Base-by-base conservation (phyloP, 371 early-diverging fungal species). In the Mortierella sp. region DNA sequence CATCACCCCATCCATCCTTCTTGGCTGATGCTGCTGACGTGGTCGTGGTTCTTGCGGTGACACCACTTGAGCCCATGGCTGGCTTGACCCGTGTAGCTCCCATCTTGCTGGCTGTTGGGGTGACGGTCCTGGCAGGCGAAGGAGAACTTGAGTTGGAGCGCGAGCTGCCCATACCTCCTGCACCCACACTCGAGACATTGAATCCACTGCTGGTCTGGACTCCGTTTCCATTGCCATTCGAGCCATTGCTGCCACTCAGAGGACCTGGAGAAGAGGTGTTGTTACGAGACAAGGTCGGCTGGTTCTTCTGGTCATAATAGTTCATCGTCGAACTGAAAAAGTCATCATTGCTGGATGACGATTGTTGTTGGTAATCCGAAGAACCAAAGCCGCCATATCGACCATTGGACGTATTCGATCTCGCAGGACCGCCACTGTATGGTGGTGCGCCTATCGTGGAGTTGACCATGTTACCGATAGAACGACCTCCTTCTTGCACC, bases 1-100 rank as follows among this genome's bases (percentile, higher is more conserved):
- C 73, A 64, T 76, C 79, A 21, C 76, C 81, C 81, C 81, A 81
- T 48, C 76, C 74, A 58, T 75, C 76, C 58, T 76, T 76, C 76
- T 76, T 79, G 55, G 69, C 79, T 3, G 64, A 60, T 62, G 68
- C 68, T 30, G 68, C 62, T 18, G 25, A n/a, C n/a, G n/a, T n/a
- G n/a, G 37, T 9, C 37, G 37, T 5, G 37, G 37, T 37, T 9
- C 37, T 37, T 37, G 37, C 3, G 5, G 37, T 37, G 37, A 37
- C 37, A 37, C 5, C 37, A 9, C 37, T 2, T 25, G 59, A 62
- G 1, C 62, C 57, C 11, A 64, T 52, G 1, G 61, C 66, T 15
- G 79, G 66, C 61, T 69, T 71, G 21, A 73, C 72, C 15, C 62
- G 46, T 4, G 66, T 29, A 43, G 69, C 30, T 12, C 70, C 59